Percentiles rank a stretch among this genome's conserved stretches.
These are phyloP conservation scores for Oryza meridionalis DNA, from an alignment of 176 grass and related monocot genomes.

Conservation along the genomic window DNA sequence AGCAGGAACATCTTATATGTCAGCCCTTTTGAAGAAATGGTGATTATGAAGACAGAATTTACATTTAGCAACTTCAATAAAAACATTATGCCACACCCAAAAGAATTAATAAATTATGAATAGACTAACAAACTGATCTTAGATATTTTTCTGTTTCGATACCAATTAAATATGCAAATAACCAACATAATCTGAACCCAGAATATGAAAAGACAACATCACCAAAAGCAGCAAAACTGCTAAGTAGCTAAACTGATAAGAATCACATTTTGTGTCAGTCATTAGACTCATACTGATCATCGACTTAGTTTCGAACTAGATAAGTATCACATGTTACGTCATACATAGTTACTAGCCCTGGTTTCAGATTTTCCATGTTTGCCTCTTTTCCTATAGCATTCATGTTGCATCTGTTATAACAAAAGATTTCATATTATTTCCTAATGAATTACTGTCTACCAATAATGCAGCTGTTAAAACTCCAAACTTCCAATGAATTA, in stretches of 20 bases:
- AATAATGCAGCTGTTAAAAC: constrained; percentile 8
- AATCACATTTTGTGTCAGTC: not conserved
- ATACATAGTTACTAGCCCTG: not conserved
- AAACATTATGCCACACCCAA: not conserved
- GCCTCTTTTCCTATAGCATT: constrained; percentile 4
- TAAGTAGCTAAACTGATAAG: not conserved
- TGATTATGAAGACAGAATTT: not conserved
- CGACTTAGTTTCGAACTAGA: not conserved
- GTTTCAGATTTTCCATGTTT: not conserved
- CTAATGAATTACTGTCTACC: constrained; percentile 2
- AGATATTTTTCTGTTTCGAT: not conserved
- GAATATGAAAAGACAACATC: constrained; percentile 17
- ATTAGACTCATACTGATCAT: not conserved
- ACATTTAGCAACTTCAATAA: constrained; percentile 6
- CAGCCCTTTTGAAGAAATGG: constrained; percentile 9
- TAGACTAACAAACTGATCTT: constrained; percentile 12
- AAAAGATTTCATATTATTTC: constrained; percentile 1
- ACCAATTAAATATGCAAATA: constrained; percentile 1
- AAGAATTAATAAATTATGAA: not conserved
- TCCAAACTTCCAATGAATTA: not conserved
- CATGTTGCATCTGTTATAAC: not conserved
- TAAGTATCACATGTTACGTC: not conserved
- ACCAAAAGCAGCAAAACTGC: constrained; percentile 1
- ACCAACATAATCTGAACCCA: not conserved
- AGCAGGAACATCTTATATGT: constrained; percentile 15